Evolutionary conservation across 2,329 filamentous ascomycete species (phyloP).

Genomic region (Ceratocystis alfenasii): DNA sequence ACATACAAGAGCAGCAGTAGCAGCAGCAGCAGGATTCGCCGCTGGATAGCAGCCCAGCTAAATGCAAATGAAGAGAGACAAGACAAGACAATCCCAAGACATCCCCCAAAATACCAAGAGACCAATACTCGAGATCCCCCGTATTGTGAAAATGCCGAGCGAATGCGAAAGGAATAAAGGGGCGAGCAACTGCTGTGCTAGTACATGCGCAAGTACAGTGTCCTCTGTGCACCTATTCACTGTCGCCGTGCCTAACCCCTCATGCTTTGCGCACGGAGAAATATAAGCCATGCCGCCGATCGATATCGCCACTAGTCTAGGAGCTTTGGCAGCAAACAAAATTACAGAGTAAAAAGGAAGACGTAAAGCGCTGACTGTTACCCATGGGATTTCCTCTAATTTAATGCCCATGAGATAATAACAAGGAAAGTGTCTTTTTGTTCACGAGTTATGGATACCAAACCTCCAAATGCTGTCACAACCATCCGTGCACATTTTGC

Average conservation of each 20-base stretch:
- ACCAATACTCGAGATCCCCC: not conserved
- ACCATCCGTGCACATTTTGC: not conserved
- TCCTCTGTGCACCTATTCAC: not conserved
- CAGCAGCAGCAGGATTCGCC: not conserved
- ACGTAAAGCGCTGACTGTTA: no score
- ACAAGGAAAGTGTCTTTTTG: no score
- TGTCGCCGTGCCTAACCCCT: no score
- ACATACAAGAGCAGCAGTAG: no score
- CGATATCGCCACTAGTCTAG: not conserved
- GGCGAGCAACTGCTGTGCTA: not conserved
- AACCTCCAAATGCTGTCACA: not conserved
- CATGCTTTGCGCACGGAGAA: not conserved
- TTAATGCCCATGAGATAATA: not conserved
- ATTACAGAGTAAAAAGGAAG: not conserved
- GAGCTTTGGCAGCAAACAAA: constrained; percentile 5
- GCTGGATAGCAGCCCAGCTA: not conserved
- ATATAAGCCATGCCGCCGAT: not conserved
- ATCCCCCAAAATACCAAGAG: no score
- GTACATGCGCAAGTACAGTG: not conserved
- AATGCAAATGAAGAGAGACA: not conserved
- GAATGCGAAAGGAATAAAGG: not conserved
- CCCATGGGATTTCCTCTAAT: not conserved
- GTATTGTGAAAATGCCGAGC: not conserved
- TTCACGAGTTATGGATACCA: no score
- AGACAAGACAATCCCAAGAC: no score